Percentiles rank a stretch among this genome's conserved stretches.
phyloP scores from a whole-genome alignment of 2,329 filamentous ascomycete species.

The Nigrospora oryzae region DNA sequence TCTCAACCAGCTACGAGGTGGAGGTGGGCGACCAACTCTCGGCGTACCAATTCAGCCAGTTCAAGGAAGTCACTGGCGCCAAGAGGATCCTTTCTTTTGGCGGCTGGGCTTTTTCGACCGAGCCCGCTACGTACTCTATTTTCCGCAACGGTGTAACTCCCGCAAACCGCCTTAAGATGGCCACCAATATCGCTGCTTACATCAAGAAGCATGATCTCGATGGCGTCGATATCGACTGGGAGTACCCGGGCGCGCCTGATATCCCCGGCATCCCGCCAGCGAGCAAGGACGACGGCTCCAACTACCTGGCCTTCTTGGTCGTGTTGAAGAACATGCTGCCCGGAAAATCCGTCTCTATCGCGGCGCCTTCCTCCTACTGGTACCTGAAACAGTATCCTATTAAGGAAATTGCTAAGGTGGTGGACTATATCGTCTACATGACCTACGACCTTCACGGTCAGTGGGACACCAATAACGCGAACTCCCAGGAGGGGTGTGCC shows the following conservation, averaged over 20 bases:
- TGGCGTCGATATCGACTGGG: slow-evolving; percentile 9
- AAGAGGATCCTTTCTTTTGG: slow-evolving; percentile 34
- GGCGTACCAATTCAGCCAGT: slow-evolving; percentile 20
- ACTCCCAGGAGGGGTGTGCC: slow-evolving; percentile 13
- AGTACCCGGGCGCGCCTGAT: slow-evolving; percentile 20
- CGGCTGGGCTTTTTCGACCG: slow-evolving; percentile 33
- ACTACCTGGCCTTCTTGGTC: slow-evolving; percentile 24
- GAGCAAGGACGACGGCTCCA: slow-evolving; percentile 15
- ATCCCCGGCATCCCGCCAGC: slow-evolving; percentile 24
- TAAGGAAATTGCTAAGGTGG: slow-evolving; percentile 7
- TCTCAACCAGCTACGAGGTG: slow-evolving; percentile 17
- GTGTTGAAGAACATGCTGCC: slow-evolving; percentile 14
- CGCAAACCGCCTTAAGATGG: slow-evolving; percentile 23
- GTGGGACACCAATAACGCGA: slow-evolving; percentile 21
- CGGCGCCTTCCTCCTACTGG: slow-evolving; percentile 19
- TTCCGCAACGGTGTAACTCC: slow-evolving; percentile 24
- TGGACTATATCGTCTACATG: slow-evolving; percentile 15
- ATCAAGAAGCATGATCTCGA: slow-evolving; percentile 21
- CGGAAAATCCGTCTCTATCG: slow-evolving; percentile 12
- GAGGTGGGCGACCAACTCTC: slow-evolving; percentile 12
- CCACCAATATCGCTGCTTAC: slow-evolving; percentile 22
- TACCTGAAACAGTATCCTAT: slow-evolving; percentile 21
- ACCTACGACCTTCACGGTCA: slow-evolving; percentile 16
- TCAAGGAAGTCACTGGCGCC: slow-evolving; percentile 16
- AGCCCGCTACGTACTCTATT: slow-evolving; percentile 24